A percentile compares a stretch with the other conserved stretches of the same genome.
Conservation (phyloP, 805 yeast genomes). For the Schwanniomyces sp. region DNA sequence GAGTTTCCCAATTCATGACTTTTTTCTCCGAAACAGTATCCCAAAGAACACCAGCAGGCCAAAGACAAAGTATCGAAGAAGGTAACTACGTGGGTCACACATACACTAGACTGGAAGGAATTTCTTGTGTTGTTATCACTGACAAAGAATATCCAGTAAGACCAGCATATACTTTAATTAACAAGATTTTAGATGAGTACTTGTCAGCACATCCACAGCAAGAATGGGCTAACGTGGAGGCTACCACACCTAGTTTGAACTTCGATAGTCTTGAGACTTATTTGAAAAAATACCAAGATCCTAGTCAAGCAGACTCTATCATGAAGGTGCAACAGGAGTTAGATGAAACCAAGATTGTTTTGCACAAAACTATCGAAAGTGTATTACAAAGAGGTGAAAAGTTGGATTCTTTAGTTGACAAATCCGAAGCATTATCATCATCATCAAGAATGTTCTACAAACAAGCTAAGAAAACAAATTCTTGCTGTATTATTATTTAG, state of each 20-base stretch:
- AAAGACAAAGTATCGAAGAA: slow-evolving; percentile 93
- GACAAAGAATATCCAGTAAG: slow-evolving; percentile 96
- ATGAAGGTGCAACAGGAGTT: slow-evolving; percentile 97
- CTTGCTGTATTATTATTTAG: slow-evolving; percentile 80
- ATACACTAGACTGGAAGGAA: slow-evolving; percentile 84
- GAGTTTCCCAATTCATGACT: slow-evolving; percentile 90
- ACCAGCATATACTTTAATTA: slow-evolving; percentile 91
- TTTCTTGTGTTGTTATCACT: slow-evolving; percentile 87
- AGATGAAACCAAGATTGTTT: slow-evolving; percentile 94
- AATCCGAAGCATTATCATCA: slow-evolving; percentile 87
- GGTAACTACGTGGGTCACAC: slow-evolving; percentile 90
- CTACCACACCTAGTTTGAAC: slow-evolving; percentile 44
- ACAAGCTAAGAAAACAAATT: slow-evolving; percentile 89
- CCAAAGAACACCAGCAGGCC: slow-evolving; percentile 82
- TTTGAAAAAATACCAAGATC: slow-evolving; percentile 88
- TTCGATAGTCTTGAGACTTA: slow-evolving; percentile 67
- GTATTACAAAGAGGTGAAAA: slow-evolving; percentile 96
- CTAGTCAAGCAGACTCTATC: slow-evolving; percentile 93
- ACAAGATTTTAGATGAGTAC: slow-evolving; percentile 90
- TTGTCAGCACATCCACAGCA: slow-evolving; percentile 73
- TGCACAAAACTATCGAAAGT: slow-evolving; percentile 92
- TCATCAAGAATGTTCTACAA: slow-evolving; percentile 93
- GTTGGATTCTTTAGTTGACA: slow-evolving; percentile 89
- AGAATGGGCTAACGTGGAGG: slow-evolving; percentile 60
- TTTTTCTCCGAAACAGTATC: slow-evolving; percentile 91